phyloP scores from a whole-genome alignment of 2,329 filamentous ascomycete species.

The Cryphonectria naterciae region DNA sequence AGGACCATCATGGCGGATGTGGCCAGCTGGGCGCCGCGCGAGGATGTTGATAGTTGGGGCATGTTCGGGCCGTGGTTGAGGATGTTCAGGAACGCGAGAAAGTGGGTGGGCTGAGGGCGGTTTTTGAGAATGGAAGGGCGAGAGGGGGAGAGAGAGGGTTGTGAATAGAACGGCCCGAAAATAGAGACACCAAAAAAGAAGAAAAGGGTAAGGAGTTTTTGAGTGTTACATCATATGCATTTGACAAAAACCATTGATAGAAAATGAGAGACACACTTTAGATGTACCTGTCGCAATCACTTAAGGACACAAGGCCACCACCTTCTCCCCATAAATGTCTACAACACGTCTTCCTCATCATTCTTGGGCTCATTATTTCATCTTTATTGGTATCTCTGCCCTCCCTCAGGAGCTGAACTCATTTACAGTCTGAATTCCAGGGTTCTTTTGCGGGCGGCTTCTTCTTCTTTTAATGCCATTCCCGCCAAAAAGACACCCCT shows the following conservation, averaged over 20 bases:
- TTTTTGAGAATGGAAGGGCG: not conserved
- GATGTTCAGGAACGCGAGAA: slow-evolving; percentile 84
- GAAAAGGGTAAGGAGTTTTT: not conserved
- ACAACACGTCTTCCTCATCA: not conserved
- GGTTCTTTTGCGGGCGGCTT: not conserved
- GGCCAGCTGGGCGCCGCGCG: slow-evolving; percentile 70
- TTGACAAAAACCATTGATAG: not conserved
- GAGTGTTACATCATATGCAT: not conserved
- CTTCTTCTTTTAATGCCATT: not conserved
- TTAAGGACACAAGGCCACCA: not conserved
- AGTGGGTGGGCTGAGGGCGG: slow-evolving; percentile 73
- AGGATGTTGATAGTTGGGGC: slow-evolving; percentile 68
- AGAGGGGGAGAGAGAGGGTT: too few relatives aligned
- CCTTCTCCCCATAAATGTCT: not conserved
- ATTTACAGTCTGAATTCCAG: slow-evolving; percentile 2
- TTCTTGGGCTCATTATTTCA: not conserved
- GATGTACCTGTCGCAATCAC: not conserved
- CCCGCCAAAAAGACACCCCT: not conserved
- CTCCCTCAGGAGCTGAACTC: too few relatives aligned
- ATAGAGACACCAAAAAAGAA: not conserved
- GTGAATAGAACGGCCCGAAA: not conserved
- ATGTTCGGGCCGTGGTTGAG: slow-evolving; percentile 84
- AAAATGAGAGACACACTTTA: not conserved
- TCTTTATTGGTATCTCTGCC: slow-evolving; percentile 6
- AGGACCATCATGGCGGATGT: slow-evolving; percentile 83